These are phyloP conservation scores for Amoebophrya sp. DNA, from an alignment of 169 alveolate species.

Conservation along the genomic window DNA sequence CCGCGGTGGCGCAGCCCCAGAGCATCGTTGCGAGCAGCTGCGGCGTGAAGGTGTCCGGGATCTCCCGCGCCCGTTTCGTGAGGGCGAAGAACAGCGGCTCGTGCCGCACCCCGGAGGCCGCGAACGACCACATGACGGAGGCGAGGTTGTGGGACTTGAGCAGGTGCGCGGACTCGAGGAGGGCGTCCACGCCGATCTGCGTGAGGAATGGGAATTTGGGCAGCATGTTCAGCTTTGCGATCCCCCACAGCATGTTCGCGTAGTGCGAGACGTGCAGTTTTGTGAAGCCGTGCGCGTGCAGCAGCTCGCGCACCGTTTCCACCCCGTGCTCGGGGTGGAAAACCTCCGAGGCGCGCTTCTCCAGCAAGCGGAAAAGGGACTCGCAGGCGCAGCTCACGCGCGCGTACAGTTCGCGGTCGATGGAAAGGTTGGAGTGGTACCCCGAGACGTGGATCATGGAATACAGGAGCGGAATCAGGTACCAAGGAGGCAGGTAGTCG, in stretches of 20 bases:
- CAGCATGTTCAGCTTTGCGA: not conserved
- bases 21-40: not conserved
- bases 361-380: not conserved
- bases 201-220: not conserved
- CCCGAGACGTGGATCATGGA: too few relatives aligned
- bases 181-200: not conserved
- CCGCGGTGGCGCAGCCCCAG: not conserved
- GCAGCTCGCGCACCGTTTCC: not conserved
- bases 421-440: too few relatives aligned
- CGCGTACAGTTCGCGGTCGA: too few relatives aligned
- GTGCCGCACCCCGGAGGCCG: not conserved
- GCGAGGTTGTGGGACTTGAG: not conserved
- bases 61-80: not conserved
- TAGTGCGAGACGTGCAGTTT: not conserved
- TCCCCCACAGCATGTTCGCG: not conserved
- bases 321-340: not conserved
- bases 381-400: not conserved
- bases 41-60: not conserved
- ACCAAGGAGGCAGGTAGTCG: too few relatives aligned
- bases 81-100: not conserved
- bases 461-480: too few relatives aligned
- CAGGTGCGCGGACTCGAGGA: not conserved
- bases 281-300: not conserved
- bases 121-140: not conserved
- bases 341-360: not conserved